These are phyloP conservation scores for Trichoderma gracile DNA, from an alignment of 2,329 filamentous ascomycete species.

Conservation along the genomic window DNA sequence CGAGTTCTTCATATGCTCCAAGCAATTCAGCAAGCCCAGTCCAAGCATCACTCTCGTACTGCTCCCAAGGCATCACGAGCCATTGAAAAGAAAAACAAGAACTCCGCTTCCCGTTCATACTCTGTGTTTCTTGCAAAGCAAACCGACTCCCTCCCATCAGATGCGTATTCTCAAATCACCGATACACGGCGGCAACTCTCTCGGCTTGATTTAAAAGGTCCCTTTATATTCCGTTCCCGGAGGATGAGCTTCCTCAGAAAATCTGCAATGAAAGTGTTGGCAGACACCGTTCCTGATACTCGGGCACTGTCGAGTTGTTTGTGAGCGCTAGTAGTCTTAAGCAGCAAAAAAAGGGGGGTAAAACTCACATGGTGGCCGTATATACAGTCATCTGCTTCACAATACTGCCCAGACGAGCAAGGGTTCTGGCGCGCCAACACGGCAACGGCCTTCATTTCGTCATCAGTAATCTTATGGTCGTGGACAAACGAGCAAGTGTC, in stretches of 20 bases:
- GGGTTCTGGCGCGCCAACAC: conserved; percentile 59
- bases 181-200: not conserved
- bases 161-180: too few relatives aligned
- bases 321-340: not conserved
- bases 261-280: conserved; percentile 57
- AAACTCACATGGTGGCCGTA: conserved; percentile 61
- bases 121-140: too few relatives aligned
- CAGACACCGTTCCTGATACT: conserved; percentile 54
- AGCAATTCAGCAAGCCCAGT: too few relatives aligned
- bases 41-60: too few relatives aligned
- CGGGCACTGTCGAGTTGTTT: conserved; percentile 47
- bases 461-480: conserved; percentile 52
- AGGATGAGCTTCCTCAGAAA: conserved; percentile 54
- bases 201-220: conserved; percentile 30
- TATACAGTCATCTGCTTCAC: conserved; percentile 58
- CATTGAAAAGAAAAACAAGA: too few relatives aligned
- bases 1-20: too few relatives aligned
- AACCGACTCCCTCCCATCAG: too few relatives aligned
- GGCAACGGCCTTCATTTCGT: conserved; percentile 58
- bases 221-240: conserved; percentile 56
- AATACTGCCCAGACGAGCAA: conserved; percentile 59
- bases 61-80: too few relatives aligned
- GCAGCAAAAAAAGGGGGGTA: not conserved
- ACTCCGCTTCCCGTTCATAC: too few relatives aligned
- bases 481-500: conserved; percentile 60